These are phyloP conservation scores for Haemoproteus tartakovskyi DNA, from an alignment of 169 alveolate species.

Conservation along the genomic window DNA sequence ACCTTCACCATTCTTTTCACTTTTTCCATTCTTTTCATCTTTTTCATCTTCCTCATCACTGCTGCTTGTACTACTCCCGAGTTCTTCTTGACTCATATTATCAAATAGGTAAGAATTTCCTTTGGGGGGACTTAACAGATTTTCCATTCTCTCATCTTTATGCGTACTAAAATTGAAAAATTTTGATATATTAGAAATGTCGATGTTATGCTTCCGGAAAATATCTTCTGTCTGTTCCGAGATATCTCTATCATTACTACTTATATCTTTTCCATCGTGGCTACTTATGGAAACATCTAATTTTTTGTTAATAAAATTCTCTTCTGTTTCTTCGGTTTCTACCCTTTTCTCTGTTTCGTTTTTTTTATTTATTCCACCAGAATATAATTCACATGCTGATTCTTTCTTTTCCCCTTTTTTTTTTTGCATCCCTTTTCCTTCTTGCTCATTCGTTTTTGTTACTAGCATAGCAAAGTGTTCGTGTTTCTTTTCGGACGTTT, in stretches of 20 bases:
- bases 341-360: slow-evolving; percentile 21
- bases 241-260: slow-evolving; percentile 4
- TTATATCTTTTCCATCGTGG: background rate
- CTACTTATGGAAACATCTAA: no score
- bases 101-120: no score
- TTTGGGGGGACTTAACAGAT: no score
- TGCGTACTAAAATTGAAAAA: slow-evolving; percentile 24
- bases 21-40: no score
- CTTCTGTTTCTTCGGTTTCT: slow-evolving; percentile 6
- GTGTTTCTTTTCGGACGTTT: no score
- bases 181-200: slow-evolving; percentile 39
- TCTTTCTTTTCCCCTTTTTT: slow-evolving; percentile 35
- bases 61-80: background rate
- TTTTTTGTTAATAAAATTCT: background rate
- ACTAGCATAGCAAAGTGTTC: no score
- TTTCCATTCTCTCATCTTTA: no score
- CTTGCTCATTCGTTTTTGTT: no score
- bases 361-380: slow-evolving; percentile 3
- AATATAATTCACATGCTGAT: background rate
- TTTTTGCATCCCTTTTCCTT: background rate
- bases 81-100: slow-evolving; percentile 2
- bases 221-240: slow-evolving; percentile 33
- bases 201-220: slow-evolving; percentile 24
- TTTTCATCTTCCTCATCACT: background rate
- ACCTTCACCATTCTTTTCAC: background rate